phyloP scores from a whole-genome alignment of 768 basidiomycete species.

The Tremella fuciformis region DNA sequence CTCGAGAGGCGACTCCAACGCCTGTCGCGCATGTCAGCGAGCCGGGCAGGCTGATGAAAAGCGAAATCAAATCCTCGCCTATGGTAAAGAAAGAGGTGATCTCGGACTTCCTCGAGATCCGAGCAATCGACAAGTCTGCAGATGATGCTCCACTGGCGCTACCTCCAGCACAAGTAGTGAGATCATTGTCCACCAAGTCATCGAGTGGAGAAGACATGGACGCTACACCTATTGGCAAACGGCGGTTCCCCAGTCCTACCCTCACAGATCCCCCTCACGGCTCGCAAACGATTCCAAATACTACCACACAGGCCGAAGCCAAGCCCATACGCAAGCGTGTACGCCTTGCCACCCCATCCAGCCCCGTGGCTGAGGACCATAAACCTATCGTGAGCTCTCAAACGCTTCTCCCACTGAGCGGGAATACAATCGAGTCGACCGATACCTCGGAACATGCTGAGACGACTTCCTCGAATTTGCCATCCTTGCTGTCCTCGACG shows the following conservation, averaged over 20 bases:
- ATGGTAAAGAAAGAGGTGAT: not conserved
- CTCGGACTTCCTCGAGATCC: not conserved
- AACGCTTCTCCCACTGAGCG: constrained; percentile 8
- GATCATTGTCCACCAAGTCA: not conserved
- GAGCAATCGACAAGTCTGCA: too few relatives aligned
- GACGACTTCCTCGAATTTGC: constrained; percentile 21
- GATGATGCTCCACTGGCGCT: not conserved
- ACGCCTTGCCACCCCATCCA: constrained; percentile 28
- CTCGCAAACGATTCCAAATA: not conserved
- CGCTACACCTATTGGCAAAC: not conserved
- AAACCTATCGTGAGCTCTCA: constrained; percentile 3
- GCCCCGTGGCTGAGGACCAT: constrained; percentile 13
- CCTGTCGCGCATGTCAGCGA: constrained; percentile 6
- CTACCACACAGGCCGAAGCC: not conserved
- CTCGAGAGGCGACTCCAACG: constrained; percentile 17
- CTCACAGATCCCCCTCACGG: constrained; percentile 1
- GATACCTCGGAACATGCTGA: constrained; percentile 3
- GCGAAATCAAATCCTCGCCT: too few relatives aligned
- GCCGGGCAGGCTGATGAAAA: not conserved
- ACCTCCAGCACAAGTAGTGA: not conserved
- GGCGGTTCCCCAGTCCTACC: constrained; percentile 17
- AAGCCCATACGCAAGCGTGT: constrained; percentile 29
- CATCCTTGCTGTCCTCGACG: constrained; percentile 17
- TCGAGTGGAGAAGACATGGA: not conserved
- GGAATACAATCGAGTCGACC: constrained; percentile 10